phyloP scores from a whole-genome alignment of 176 grass and related monocot genomes.

The Lolium rigidum region DNA sequence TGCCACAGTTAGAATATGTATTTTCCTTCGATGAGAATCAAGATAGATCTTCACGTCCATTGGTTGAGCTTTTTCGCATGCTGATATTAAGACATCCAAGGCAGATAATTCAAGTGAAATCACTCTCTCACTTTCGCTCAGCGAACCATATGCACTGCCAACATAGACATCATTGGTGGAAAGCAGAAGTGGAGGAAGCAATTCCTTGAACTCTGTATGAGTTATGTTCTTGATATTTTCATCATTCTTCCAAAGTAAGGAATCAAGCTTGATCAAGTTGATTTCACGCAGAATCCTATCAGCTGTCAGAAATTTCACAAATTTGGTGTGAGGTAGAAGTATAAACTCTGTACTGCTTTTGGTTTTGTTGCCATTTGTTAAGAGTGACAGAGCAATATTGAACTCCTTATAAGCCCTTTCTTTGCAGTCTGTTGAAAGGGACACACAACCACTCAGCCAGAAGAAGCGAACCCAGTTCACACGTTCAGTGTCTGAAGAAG shows the following conservation, averaged over 20 bases:
- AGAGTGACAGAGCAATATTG: slow-evolving; percentile 68
- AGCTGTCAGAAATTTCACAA: slow-evolving; percentile 71
- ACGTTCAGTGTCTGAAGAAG: slow-evolving; percentile 48
- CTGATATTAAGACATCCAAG: slow-evolving; percentile 86
- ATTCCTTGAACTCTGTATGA: slow-evolving; percentile 79
- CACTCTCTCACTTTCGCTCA: slow-evolving; percentile 57
- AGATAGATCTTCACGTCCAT: slow-evolving; percentile 85
- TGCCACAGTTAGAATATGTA: slow-evolving; percentile 78
- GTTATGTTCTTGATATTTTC: slow-evolving; percentile 85
- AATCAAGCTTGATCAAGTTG: slow-evolving; percentile 91
- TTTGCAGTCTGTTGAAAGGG: slow-evolving; percentile 75
- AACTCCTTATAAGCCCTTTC: slow-evolving; percentile 89
- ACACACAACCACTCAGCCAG: slow-evolving; percentile 84
- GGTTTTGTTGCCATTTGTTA: slow-evolving; percentile 50
- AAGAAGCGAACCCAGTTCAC: slow-evolving; percentile 89
- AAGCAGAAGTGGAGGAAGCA: slow-evolving; percentile 89
- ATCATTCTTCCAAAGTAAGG: slow-evolving; percentile 78
- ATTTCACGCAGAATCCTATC: slow-evolving; percentile 92
- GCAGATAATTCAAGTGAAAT: slow-evolving; percentile 80
- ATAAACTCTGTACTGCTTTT: slow-evolving; percentile 56
- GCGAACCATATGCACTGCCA: slow-evolving; percentile 51
- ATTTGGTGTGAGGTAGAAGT: slow-evolving; percentile 78
- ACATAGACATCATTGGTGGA: slow-evolving; percentile 78
- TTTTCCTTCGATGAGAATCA: slow-evolving; percentile 79
- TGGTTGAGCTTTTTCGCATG: slow-evolving; percentile 84